phyloP scores from a whole-genome alignment of 2,329 filamentous ascomycete genomes.

The Penicillium polonicum region DNA sequence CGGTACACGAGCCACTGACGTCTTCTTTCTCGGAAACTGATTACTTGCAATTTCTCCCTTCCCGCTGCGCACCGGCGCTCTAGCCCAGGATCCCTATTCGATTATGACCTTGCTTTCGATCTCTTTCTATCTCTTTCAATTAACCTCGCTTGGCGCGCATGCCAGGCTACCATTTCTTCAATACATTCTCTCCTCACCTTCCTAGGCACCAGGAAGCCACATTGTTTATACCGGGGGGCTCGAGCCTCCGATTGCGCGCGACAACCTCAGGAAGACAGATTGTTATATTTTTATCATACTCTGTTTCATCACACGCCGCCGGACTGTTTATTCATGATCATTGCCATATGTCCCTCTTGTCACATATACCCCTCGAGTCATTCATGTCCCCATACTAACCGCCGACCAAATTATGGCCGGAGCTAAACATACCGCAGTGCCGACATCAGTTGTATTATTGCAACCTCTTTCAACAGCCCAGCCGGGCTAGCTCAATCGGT shows the following conservation, averaged over 20 bases:
- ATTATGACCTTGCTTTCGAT: neutral
- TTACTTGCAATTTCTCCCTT: neutral
- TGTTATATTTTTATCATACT: neutral
- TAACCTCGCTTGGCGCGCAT: conserved; percentile 6
- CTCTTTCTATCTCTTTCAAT: neutral
- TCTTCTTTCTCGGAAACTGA: neutral
- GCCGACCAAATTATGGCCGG: conserved; percentile 30
- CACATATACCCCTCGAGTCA: neutral
- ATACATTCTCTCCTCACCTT: conserved; percentile 4
- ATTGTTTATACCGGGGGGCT: neutral
- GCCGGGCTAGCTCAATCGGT: conserved; percentile 52
- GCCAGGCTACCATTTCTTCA: neutral
- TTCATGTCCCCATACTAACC: neutral
- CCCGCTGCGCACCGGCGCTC: neutral
- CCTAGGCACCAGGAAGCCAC: conserved; percentile 5
- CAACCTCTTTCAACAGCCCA: conserved; percentile 29
- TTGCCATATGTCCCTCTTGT: neutral
- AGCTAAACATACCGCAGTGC: conserved; percentile 11
- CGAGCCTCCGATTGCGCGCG: neutral
- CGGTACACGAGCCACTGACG: conserved; percentile 19
- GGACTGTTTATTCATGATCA: neutral
- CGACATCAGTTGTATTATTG: conserved; percentile 26
- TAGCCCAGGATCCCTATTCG: neutral
- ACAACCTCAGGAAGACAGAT: neutral
- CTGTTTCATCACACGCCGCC: neutral